Base-by-base conservation (phyloP, 2,329 filamentous ascomycete genomes). In the Xylaria sp. region DNA sequence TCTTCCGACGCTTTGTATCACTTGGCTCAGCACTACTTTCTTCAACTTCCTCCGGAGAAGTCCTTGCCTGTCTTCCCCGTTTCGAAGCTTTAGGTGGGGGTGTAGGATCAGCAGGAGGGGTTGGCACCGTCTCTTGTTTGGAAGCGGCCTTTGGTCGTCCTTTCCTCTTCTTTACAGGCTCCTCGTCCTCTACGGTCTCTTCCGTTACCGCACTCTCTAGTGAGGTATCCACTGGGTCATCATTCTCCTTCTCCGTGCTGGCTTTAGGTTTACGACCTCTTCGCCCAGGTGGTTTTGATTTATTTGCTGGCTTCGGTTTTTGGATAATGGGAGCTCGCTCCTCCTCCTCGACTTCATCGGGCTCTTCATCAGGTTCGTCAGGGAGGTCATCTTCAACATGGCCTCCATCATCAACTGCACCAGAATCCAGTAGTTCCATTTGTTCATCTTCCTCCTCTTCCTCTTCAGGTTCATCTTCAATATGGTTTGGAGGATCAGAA, bases 251-350 rank as follows among this genome's bases (percentile, higher is more conserved):
- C 33, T 70, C 67, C 6, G 65, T 51, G 40, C 66, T 59, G 9
- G 61, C 50, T 63, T 72, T 73, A 12, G 71, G 68, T 50, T 72
- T 72, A 19, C 72, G 72, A 33, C 70, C 71, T 67, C 67, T 66
- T 46, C 66, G 71, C 45, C 64, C 69, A 5, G 57, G 52, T 25
- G 57, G 42, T 19, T 69, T 67, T 49, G 70, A 55, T 33, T 67
- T 67, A n/a, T 72, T 75, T 49, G 68, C 47, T 15, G 72, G 17
- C 56, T 67, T 67, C 19, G 23, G 31, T 51, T 68, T 43, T 46
- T 69, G 65, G 35, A 61, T 54, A 35, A 70, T 43, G 55, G 68
- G 46, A 8, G 60, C 55, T 58, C 73, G 65, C 7, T 69, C 67
- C 7, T 73, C 63, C 45, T 69, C 67, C 7, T 73, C 63, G 42